Conservation (phyloP, 306 rosid genomes). For the Morella rubra region DNA sequence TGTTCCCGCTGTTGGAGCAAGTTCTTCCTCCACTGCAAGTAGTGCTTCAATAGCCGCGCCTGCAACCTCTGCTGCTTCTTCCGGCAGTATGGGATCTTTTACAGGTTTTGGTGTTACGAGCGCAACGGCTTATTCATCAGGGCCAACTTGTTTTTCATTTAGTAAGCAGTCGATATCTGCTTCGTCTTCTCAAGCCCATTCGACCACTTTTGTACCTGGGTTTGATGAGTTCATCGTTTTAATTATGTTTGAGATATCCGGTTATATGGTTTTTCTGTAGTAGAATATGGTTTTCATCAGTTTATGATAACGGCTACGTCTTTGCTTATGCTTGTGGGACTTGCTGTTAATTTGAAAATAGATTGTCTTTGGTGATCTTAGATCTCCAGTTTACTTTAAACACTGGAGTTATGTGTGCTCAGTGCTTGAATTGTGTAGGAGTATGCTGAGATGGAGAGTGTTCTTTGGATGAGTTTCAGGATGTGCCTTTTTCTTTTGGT, state of each 20-base stretch:
- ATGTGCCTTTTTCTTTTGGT: too few species aligned
- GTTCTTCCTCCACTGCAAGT: constrained; percentile 28
- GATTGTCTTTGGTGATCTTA: background rate
- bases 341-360: background rate
- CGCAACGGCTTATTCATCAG: constrained; percentile 33
- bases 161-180: constrained; percentile 27
- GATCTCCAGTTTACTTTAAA: background rate
- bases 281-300: background rate
- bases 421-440: background rate
- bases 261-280: background rate
- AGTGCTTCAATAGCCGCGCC: constrained; percentile 22
- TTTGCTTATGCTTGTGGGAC: background rate
- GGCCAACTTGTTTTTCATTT: constrained; percentile 23
- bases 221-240: constrained; percentile 29
- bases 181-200: constrained; percentile 38
- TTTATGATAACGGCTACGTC: background rate
- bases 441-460: background rate
- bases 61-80: constrained; percentile 29
- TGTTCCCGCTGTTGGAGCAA: constrained; percentile 25
- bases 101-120: constrained; percentile 33
- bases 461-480: too few species aligned
- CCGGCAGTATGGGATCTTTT: constrained; percentile 14
- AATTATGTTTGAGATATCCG: background rate
- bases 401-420: background rate
- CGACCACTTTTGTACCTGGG: constrained; percentile 26